These are phyloP conservation scores for Graphium sp. DNA, from an alignment of 2,329 filamentous ascomycete genomes.

Conservation along the genomic window DNA sequence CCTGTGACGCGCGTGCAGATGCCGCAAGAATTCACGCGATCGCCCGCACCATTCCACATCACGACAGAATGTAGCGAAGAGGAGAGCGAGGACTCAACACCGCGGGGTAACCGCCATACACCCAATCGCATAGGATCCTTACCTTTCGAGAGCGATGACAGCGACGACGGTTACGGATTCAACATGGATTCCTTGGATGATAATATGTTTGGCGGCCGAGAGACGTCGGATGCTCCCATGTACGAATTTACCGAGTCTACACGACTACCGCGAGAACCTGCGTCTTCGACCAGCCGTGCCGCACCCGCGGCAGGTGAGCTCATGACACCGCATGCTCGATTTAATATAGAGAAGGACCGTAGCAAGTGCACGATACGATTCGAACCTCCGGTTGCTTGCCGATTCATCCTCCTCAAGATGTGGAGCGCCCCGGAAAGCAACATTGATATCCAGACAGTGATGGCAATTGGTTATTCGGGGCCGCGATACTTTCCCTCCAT, in stretches of 20 bases:
- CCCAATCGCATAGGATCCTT: constrained; percentile 36
- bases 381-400: constrained; percentile 62
- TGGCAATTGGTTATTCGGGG: constrained; percentile 71
- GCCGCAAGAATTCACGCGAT: constrained; percentile 33
- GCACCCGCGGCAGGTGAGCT: constrained; percentile 33
- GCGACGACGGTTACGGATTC: constrained; percentile 15
- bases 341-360: constrained; percentile 69
- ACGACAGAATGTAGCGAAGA: constrained; percentile 35
- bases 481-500: constrained; percentile 67
- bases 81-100: constrained; percentile 14
- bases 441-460: constrained; percentile 79
- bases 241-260: too few species aligned
- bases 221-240: neutral
- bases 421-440: constrained; percentile 60
- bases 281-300: constrained; percentile 4
- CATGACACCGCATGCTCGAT: constrained; percentile 59
- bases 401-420: constrained; percentile 77
- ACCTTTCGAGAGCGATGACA: constrained; percentile 33
- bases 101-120: constrained; percentile 17
- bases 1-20: constrained; percentile 33
- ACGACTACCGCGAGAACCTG: constrained; percentile 6
- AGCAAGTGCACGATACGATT: constrained; percentile 79
- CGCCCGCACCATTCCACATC: constrained; percentile 31
- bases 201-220: constrained; percentile 4
- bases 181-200: constrained; percentile 13